Base-by-base conservation (phyloP, 495 filamentous ascomycete species). In the Neurospora sp. region DNA sequence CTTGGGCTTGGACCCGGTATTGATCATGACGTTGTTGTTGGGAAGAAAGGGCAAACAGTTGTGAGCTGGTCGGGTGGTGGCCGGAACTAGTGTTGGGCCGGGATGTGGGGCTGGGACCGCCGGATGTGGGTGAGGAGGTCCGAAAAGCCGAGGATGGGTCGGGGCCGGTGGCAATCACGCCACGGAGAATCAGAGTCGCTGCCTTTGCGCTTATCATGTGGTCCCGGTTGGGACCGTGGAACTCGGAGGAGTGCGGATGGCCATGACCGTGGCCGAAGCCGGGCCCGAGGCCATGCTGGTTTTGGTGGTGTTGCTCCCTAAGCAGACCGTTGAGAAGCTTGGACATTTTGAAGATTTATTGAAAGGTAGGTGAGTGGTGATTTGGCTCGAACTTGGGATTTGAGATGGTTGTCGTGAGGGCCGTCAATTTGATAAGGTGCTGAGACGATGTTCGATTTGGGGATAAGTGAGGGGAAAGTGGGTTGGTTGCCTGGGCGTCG, bases 101-200 rank as follows among this genome's bases (percentile, higher is more conserved):
- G 72, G 81, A 41, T 74, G 81, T 14, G 47, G 75, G 22, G 74
- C 77, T 18, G 77, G 80, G 20, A 16, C 53, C 53, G 27, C 22
- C 31, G 14, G 53, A 61, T 27, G 53, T 61, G 27, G 27, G 27
- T 82, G 72, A 70, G 27, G 77, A 41, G 81, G 71, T 77, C 78
- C 75, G 72, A 78, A 74, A 42, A 69, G 70, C 40, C 44, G 71
- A 70, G 44, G 70, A 70, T 16, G 35, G 31, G 40, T 70, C 42
- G 4, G 70, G 68, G 42, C 59, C 69, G n/a, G 69, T 73, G 68
- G 72, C 68, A 45, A 74, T 72, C 22, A 75, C 69, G 22, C 74
- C 74, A 39, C 74, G 72, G 35, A 75, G 72, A 39, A 75, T 73
- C 45, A 71, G 70, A 2, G 74, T 74, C 38, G 74, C 74, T 12